phyloP scores from a whole-genome alignment of 306 rosid species.

The Betula pendula region DNA sequence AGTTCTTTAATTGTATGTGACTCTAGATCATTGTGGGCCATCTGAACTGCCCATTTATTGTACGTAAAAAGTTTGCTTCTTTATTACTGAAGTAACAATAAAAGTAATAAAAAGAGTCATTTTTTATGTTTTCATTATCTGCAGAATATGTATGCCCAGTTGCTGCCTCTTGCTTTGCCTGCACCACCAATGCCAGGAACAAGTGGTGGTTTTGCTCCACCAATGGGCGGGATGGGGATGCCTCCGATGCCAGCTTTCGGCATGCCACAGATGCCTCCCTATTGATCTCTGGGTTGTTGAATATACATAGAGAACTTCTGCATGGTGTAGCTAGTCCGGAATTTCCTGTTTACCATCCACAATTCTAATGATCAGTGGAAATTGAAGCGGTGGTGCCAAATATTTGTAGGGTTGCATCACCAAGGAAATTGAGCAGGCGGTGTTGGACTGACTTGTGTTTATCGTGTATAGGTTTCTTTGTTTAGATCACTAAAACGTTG shows the following conservation, averaged over 20 bases:
- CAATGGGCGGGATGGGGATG: constrained; percentile 93
- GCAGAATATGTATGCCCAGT: constrained; percentile 97
- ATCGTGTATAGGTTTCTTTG: constrained; percentile 22
- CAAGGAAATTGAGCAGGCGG: constrained; percentile 10
- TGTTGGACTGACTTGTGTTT: not conserved
- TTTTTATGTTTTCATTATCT: constrained; percentile 23
- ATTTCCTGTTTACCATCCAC: constrained; percentile 15
- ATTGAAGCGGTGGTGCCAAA: not conserved
- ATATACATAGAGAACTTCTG: constrained; percentile 17
- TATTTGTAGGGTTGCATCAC: too few relatives aligned
- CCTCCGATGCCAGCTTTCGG: constrained; percentile 93
- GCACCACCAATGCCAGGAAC: constrained; percentile 94
- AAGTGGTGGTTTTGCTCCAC: constrained; percentile 63
- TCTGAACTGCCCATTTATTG: not conserved
- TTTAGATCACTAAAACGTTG: not conserved
- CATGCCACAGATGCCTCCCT: constrained; percentile 79
- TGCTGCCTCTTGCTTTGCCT: constrained; percentile 81
- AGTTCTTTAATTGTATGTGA: too few relatives aligned
- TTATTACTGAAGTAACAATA: not conserved
- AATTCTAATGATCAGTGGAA: not conserved
- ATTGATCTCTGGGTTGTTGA: constrained; percentile 27
- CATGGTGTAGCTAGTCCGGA: constrained; percentile 31
- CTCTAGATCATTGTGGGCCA: too few relatives aligned
- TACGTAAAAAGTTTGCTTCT: not conserved
- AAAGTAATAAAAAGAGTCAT: not conserved